Evolutionary conservation across 1,139 yeast genomes (phyloP), one percentile per base, ranked within the genome.

Genomic region (Arxiozyma telluris): DNA sequence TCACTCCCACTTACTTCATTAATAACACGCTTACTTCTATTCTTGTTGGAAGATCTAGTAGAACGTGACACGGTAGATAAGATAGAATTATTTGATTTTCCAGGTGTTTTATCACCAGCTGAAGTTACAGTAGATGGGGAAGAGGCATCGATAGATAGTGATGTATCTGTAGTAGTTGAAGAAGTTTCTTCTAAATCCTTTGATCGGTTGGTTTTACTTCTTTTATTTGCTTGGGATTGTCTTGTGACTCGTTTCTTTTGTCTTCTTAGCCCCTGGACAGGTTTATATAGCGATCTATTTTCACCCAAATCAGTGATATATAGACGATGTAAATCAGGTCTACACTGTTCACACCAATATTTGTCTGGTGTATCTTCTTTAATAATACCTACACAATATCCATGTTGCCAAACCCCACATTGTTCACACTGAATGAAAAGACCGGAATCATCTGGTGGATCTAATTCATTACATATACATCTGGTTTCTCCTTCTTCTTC

Each of bases 361-460:
- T 87, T 87, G 56, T 90, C 96, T 8, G 58, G 56, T 41, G 81
- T 84, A 59, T 83, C 87, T 51, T 80, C 64, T 22, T 58, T 79
- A 57, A 59, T 55, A 25, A 67, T 67, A 0, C 96, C 96, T 45
- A 93, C 97, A 73, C 98, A 93, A 71, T 77, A 90, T 3, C 97
- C 98, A 68, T 93, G 98, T 71, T 93, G 98, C 98, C 98, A 93
- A 12, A 85, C 96, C 27, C 89, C 83, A 72, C 98, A 93, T 58
- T 79, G 77, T 63, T 93, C 98, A 76, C 98, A 93, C 56, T 83
- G 83, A 58, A 84, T 84, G 55, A 85, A 87, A 53, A 84, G 79
- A 52, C 87, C 84, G 49, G 80, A 80, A 59, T 72, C 76, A 54
- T 83, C 79, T 58, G 77, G 70, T 50, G 79, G 71, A 67, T 78